Base-by-base conservation (phyloP, 176 grass and related monocot genomes). In the Thinopyrum elongatum region DNA sequence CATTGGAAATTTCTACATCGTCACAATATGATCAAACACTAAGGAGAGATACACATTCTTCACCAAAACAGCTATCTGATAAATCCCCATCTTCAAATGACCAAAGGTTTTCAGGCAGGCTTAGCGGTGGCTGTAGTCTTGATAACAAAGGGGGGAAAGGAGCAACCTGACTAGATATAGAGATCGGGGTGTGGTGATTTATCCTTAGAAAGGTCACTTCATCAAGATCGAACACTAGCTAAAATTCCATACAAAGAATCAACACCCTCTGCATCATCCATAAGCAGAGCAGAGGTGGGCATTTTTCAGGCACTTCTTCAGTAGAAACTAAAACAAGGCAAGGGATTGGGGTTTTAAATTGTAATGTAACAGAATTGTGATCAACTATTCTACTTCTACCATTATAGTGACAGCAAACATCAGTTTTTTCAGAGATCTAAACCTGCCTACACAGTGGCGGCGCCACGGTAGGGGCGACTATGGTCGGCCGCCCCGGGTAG, bases 181-280 rank as follows among this genome's bases (percentile, higher is more conserved):
- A 86, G 93, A 98, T 57, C 76, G 90, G 80, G 90, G 93, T 74
- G 89, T 75, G 94, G 91, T 14, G 39, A n/a, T n/a, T n/a, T n/a
- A n/a, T 76, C 84, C 49, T 80, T 84, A 64, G 96, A 98, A 53
- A 70, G 81, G 57, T 46, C 80, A 57, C 78, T 88, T 84, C 80
- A 86, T 82, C 90, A 90, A 87, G 90, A 91, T 81, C 64, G 79
- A 41, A 80, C 86, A 80, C 82, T 82, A 89, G 59, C 78, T 86
- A 86, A 90, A 85, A 67, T 60, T 84, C 46, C 79, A 2, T 81
- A 90, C 83, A 92, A 90, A 80, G 96, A 98, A 55, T 90, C 82
- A 59, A 95, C 96, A 70, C 93, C 93, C 76, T 86, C 84, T 74
- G 84, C 82, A 71, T 92, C 96, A 67, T 93, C 90, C 25, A 85